phyloP scores from a whole-genome alignment of 305 asterid genomes.

The Caryopteris hybrid region DNA sequence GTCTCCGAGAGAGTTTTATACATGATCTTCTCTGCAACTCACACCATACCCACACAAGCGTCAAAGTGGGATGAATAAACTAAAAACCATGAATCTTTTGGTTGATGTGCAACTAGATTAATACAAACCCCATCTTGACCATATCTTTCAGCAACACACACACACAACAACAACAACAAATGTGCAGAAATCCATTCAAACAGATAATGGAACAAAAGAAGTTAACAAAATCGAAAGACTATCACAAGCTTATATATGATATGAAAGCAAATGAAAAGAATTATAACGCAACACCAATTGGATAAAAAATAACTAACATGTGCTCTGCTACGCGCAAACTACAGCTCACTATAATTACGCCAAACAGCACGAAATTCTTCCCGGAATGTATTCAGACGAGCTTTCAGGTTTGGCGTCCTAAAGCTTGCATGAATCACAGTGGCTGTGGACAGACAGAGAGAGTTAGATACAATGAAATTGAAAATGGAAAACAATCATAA shows the following conservation, averaged over 20 bases:
- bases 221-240: not conserved
- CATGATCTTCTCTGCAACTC: not conserved
- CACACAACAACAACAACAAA: no score
- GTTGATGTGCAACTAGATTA: not conserved
- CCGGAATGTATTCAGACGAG: slow-evolving; percentile 93
- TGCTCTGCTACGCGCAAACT: slow-evolving; percentile 27
- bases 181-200: not conserved
- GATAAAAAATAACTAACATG: slow-evolving; percentile 28
- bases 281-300: slow-evolving; percentile 3
- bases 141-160: not conserved
- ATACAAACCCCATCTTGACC: not conserved
- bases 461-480: slow-evolving; percentile 8
- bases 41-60: not conserved
- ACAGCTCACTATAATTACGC: slow-evolving; percentile 95
- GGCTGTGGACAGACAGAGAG: slow-evolving; percentile 40
- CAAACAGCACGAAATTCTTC: slow-evolving; percentile 98
- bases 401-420: slow-evolving; percentile 90
- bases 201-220: not conserved
- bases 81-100: no score
- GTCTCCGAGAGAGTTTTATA: not conserved
- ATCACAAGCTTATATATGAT: not conserved
- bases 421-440: slow-evolving; percentile 85
- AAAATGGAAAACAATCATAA: not conserved
- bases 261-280: not conserved
- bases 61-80: no score